Evolutionary conservation across 179 eudicot species (phyloP).

Genomic region (Sideroxylon spinosum): DNA sequence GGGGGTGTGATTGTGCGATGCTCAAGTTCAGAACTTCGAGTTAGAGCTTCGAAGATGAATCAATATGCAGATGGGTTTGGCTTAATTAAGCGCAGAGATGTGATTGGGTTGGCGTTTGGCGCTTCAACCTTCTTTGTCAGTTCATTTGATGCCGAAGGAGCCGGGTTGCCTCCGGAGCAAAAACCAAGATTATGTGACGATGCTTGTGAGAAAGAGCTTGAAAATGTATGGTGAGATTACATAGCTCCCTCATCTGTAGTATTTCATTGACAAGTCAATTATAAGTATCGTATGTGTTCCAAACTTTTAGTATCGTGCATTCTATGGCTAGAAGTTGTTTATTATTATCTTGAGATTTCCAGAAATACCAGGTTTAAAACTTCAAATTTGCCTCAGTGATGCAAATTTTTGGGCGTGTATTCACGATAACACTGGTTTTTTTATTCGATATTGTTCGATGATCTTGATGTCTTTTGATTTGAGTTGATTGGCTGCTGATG

Average conservation of each 20-base stretch:
- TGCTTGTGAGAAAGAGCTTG: constrained; percentile 88
- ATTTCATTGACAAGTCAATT: neutral
- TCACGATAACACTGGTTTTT: too few relatives aligned
- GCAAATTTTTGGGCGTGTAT: too few relatives aligned
- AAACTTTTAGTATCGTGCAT: neutral
- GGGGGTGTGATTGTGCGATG: constrained; percentile 25
- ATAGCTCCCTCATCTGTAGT: constrained; percentile 28
- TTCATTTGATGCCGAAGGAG: constrained; percentile 46
- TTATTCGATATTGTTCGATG: neutral
- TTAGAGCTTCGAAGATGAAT: constrained; percentile 17
- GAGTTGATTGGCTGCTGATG: neutral
- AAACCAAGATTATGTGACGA: constrained; percentile 88
- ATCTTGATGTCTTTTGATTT: neutral
- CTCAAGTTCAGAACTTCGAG: constrained; percentile 26
- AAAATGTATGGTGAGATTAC: constrained; percentile 99
- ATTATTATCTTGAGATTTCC: neutral
- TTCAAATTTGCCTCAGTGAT: too few relatives aligned
- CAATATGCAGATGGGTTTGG: constrained; percentile 18
- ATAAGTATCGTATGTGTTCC: neutral
- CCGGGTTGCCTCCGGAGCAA: constrained; percentile 82
- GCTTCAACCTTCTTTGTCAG: constrained; percentile 34
- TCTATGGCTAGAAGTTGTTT: neutral
- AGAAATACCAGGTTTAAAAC: neutral
- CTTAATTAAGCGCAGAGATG: constrained; percentile 44
- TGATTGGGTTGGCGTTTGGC: constrained; percentile 45